phyloP scores from a whole-genome alignment of 2,329 filamentous ascomycete species.

The Sporothrix sp. region DNA sequence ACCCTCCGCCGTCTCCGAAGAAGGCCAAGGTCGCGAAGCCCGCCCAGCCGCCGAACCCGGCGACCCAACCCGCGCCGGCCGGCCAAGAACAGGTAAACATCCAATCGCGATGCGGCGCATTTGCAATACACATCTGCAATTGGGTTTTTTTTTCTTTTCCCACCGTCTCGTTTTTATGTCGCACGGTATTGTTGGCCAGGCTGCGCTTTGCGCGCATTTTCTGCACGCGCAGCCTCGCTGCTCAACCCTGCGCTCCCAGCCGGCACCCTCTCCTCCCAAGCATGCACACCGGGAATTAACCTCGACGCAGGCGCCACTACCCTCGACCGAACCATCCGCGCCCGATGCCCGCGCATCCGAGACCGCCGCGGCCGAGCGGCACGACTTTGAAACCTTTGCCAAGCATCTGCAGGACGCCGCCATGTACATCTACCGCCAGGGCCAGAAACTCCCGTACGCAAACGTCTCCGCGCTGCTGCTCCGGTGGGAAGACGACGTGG shows the following conservation, averaged over 20 bases:
- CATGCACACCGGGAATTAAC: background rate
- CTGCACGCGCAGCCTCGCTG: background rate
- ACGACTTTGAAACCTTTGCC: slow-evolving; percentile 58
- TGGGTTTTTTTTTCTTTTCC: background rate
- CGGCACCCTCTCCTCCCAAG: background rate
- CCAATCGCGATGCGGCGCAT: background rate
- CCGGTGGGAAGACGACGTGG: slow-evolving; percentile 52
- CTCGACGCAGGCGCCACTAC: slow-evolving; percentile 7
- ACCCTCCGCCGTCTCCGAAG: slow-evolving; percentile 15
- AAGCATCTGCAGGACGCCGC: slow-evolving; percentile 59
- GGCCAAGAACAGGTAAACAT: slow-evolving; percentile 17
- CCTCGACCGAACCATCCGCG: slow-evolving; percentile 10
- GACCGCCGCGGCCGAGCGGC: slow-evolving; percentile 31
- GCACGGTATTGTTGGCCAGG: too few relatives aligned
- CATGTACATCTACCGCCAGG: slow-evolving; percentile 56
- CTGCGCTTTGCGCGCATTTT: slow-evolving; percentile 2
- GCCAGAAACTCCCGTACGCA: slow-evolving; percentile 46
- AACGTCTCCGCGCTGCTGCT: slow-evolving; percentile 51
- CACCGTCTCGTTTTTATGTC: background rate
- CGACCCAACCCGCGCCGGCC: slow-evolving; percentile 15
- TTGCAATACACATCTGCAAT: too few relatives aligned
- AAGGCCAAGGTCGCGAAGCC: background rate
- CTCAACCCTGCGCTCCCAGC: background rate
- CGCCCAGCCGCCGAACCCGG: background rate
- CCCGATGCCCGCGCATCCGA: slow-evolving; percentile 8